Conservation (phyloP, 1,139 yeast species). For the Hyphopichia khmerensis region DNA sequence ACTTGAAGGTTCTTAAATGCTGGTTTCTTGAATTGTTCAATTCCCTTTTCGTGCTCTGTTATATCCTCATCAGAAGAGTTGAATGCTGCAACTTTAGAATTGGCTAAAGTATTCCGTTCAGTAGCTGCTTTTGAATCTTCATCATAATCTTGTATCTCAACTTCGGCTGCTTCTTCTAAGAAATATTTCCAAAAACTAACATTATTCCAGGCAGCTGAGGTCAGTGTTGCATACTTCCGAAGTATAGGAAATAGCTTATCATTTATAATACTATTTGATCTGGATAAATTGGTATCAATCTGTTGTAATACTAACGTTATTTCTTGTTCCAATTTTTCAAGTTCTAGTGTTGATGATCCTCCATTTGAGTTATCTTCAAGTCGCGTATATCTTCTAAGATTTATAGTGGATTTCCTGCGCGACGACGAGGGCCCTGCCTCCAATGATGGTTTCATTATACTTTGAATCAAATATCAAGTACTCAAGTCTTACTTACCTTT, state of each 20-base stretch:
- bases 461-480: no score
- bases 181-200: conserved; percentile 74
- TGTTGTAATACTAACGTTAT: conserved; percentile 77
- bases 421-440: background rate
- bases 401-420: conserved; percentile 33
- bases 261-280: conserved; percentile 61
- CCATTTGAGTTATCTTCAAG: conserved; percentile 16
- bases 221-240: conserved; percentile 53
- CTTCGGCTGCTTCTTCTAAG: conserved; percentile 74
- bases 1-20: conserved; percentile 14
- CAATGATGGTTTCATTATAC: background rate
- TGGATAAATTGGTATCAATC: conserved; percentile 69
- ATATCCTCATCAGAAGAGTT: conserved; percentile 14
- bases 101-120: conserved; percentile 6
- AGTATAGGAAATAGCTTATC: conserved; percentile 63
- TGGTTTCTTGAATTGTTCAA: conserved; percentile 20
- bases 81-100: conserved; percentile 12
- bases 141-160: conserved; percentile 56
- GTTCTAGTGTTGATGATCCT: conserved; percentile 47
- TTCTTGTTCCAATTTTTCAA: conserved; percentile 77
- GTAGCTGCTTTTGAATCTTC: conserved; percentile 35
- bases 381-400: conserved; percentile 8
- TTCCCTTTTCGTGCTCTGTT: conserved; percentile 5
- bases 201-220: conserved; percentile 57
- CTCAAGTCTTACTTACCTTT: no score